Evolutionary conservation across 2,329 filamentous ascomycete genomes (phyloP), one percentile per base, ranked within the genome.

Genomic region (Claviceps africana): DNA sequence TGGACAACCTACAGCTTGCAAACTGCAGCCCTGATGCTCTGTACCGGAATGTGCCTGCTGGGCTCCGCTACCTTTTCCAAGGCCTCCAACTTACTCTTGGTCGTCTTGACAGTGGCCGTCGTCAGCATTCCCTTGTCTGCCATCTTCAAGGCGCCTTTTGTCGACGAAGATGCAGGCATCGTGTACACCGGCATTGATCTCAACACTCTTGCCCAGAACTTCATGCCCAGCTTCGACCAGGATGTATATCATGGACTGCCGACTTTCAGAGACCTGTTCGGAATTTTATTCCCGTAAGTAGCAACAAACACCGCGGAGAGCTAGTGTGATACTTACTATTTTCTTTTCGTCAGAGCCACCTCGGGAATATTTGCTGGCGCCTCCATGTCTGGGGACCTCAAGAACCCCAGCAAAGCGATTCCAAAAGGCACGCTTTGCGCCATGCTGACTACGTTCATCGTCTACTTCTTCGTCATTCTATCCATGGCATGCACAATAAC

Each of bases 381-480:
- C 7, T 91, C 86, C 59, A 94, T 95, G 88, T 94, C 88, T 8
- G 88, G 88, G 19, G 88, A 95, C 63, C 67, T 95, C 48, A 85
- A 79, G 56, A 83, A 88, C 56, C 88, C 88, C 0, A 91, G 86
- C 72, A 87, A 83, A 64, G 80, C 87, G 1, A 95, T 95, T 51
- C 88, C 88, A 0, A 83, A 80, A 56, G 88, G 88, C n/a, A 94
- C 88, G 0, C 69, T 94, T 1, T 86, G 81, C 68, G 87, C 87
- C 2, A 79, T 91, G 64, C 70, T 79, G 11, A 76, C 88, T 25
- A 95, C 88, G 0, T 86, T 94, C 58, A 64, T 85, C 51, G 74
- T 84, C 6, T 95, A 95, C 63, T 70, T 86, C 8, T 60, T 88
- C 28, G 87, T 94, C 48, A 84, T 91, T 47, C 59, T 94, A 9